Evolutionary conservation across 306 rosid genomes (phyloP).

Genomic region (Astragalus membranaceus): DNA sequence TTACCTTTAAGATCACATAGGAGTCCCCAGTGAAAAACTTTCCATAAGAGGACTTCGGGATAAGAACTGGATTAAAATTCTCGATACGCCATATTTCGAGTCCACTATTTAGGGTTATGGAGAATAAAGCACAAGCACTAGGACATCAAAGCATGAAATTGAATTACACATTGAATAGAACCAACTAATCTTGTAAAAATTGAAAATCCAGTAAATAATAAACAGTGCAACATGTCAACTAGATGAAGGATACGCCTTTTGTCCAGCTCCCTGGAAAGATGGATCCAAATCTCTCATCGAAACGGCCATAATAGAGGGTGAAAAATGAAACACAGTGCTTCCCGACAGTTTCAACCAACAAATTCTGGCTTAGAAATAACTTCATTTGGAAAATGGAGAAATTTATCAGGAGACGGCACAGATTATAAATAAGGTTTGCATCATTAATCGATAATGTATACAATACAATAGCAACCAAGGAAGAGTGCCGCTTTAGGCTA

Average conservation of each 20-base stretch:
- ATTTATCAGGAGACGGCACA: constrained; percentile 6
- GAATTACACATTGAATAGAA: neutral
- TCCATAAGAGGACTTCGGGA: constrained; percentile 68
- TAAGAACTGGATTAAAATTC: constrained; percentile 65
- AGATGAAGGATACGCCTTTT: constrained; percentile 89
- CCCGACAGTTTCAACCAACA: constrained; percentile 9
- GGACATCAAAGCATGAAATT: constrained; percentile 13
- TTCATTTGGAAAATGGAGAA: neutral
- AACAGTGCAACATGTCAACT: constrained; percentile 22
- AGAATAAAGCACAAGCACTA: constrained; percentile 18
- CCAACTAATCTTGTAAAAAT: neutral
- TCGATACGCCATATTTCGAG: constrained; percentile 98
- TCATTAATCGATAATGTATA: neutral
- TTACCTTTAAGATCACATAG: constrained; percentile 81
- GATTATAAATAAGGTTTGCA: neutral
- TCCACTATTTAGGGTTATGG: constrained; percentile 75
- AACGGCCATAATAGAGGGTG: constrained; percentile 54
- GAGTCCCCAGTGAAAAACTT: constrained; percentile 91
- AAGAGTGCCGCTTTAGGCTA: neutral
- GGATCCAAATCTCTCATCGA: constrained; percentile 96
- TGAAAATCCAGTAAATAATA: constrained; percentile 11
- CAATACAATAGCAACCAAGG: neutral
- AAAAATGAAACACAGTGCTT: constrained; percentile 7
- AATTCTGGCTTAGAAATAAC: constrained; percentile 1
- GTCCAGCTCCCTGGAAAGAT: constrained; percentile 96